These are phyloP conservation scores for Pyracantha coccinea DNA, from an alignment of 331 rosid species.

Conservation along the genomic window DNA sequence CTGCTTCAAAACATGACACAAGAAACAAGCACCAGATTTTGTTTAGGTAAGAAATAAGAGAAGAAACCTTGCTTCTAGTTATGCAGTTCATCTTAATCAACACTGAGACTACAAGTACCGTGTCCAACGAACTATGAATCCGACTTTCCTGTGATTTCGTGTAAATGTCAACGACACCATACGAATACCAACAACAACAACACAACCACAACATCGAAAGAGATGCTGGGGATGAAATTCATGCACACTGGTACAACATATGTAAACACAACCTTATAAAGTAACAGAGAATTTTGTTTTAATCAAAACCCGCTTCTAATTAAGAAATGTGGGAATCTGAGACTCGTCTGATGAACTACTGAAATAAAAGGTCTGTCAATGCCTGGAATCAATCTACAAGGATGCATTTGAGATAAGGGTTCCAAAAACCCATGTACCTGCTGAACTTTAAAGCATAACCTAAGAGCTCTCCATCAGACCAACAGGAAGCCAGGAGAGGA, in stretches of 20 bases:
- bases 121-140: background rate
- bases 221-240: background rate
- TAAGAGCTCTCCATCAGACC: background rate
- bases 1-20: background rate
- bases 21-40: background rate
- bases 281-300: background rate
- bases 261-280: background rate
- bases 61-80: background rate
- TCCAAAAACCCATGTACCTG: background rate
- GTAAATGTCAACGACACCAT: background rate
- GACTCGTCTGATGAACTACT: background rate
- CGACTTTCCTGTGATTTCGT: background rate
- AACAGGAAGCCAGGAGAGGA: background rate
- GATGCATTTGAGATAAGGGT: background rate
- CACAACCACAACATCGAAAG: background rate
- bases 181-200: background rate
- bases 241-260: too few species aligned
- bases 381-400: background rate
- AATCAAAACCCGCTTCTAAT: background rate
- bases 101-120: background rate
- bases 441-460: background rate
- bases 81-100: background rate
- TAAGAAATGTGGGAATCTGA: background rate
- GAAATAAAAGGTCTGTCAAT: background rate
- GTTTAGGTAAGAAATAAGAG: background rate